Evolutionary conservation across 106 monocot genomes (phyloP).

Genomic region (Acanthochlamys bracteata): DNA sequence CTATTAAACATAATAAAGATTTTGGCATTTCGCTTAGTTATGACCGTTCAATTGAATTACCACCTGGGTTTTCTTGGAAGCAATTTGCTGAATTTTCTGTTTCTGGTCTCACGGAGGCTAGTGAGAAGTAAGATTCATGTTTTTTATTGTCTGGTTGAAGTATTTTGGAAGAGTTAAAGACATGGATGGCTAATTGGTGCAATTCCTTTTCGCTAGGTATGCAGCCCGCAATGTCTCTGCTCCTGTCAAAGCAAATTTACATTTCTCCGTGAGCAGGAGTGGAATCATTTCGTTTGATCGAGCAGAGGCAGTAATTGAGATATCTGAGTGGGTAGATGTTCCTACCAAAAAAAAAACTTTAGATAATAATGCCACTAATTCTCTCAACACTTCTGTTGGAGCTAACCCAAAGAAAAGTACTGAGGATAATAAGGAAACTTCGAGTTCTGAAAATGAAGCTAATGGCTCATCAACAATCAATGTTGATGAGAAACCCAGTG

Average conservation of each 20-base stretch:
- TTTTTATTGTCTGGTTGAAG: neutral
- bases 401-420: slow-evolving; percentile 20
- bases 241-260: slow-evolving; percentile 93
- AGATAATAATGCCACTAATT: slow-evolving; percentile 34
- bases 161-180: neutral
- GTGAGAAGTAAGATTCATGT: slow-evolving; percentile 56
- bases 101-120: slow-evolving; percentile 76
- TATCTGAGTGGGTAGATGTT: slow-evolving; percentile 94
- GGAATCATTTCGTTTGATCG: slow-evolving; percentile 87
- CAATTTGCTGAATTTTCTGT: slow-evolving; percentile 70
- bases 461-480: slow-evolving; percentile 21
- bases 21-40: slow-evolving; percentile 82
- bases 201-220: slow-evolving; percentile 42
- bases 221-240: slow-evolving; percentile 70
- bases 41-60: slow-evolving; percentile 45
- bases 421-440: slow-evolving; percentile 25
- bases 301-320: slow-evolving; percentile 92
- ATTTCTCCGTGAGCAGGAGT: slow-evolving; percentile 92
- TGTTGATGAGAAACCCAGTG: slow-evolving; percentile 25
- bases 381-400: slow-evolving; percentile 26
- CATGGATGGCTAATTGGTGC: neutral
- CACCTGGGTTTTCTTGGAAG: slow-evolving; percentile 56
- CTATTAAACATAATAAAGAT: slow-evolving; percentile 76
- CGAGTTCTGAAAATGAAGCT: slow-evolving; percentile 29
- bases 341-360: slow-evolving; percentile 65